phyloP scores from a whole-genome alignment of 2,329 filamentous ascomycete genomes.

The Thielaviopsis cerberus region DNA sequence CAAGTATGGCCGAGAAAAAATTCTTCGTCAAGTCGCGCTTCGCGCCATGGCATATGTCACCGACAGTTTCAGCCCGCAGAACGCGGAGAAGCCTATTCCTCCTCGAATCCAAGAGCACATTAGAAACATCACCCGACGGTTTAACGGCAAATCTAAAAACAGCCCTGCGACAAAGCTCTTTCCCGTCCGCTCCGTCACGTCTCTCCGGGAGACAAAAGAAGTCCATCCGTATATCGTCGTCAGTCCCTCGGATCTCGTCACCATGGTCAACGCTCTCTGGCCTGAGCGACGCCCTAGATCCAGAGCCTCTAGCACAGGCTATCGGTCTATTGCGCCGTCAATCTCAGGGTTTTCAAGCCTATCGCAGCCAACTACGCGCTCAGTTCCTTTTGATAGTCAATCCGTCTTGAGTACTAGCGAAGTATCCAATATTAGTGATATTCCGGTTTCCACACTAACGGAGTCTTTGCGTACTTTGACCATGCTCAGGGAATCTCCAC shows the following conservation, averaged over 20 bases:
- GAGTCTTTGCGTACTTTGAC: conserved; percentile 35
- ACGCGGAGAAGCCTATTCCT: conserved; percentile 39
- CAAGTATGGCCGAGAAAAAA: conserved; percentile 72
- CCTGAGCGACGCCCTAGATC: conserved; percentile 53
- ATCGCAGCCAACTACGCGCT: conserved; percentile 49
- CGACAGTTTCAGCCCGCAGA: conserved; percentile 39
- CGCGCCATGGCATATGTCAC: conserved; percentile 63
- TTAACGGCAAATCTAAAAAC: conserved; percentile 35
- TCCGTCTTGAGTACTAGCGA: conserved; percentile 56
- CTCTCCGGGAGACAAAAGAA: conserved; percentile 55
- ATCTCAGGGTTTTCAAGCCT: conserved; percentile 48
- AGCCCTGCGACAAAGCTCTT: conserved; percentile 39
- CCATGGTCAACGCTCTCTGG: conserved; percentile 66
- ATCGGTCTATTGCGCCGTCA: conserved; percentile 48
- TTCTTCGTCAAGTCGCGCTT: conserved; percentile 60
- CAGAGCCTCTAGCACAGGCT: conserved; percentile 35
- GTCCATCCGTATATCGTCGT: conserved; percentile 66
- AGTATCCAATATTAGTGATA: conserved; percentile 54
- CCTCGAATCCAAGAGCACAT: conserved; percentile 48
- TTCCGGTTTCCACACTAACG: conserved; percentile 32
- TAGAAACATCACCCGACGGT: conserved; percentile 50
- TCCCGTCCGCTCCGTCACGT: conserved; percentile 53
- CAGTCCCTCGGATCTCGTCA: conserved; percentile 60
- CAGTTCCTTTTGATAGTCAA: conserved; percentile 42
- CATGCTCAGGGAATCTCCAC: conserved; percentile 34